Conservation (phyloP, 2,329 filamentous ascomycete genomes). For the Pestalotiopsis sp. region DNA sequence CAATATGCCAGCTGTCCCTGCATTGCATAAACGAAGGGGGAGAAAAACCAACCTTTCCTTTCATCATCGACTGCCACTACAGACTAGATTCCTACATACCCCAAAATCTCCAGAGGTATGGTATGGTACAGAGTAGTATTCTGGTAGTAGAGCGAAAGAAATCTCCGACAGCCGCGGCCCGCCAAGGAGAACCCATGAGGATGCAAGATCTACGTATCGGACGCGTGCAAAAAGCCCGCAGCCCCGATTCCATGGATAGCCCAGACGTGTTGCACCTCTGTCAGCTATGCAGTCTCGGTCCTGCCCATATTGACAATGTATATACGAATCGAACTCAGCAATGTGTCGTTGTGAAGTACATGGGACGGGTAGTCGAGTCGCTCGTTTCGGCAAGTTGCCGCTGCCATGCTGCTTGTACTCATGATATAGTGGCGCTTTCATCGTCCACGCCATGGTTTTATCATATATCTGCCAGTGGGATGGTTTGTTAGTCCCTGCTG, state of each 20-base stretch:
- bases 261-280: not conserved
- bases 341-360: not conserved
- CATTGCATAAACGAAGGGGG: conserved; percentile 37
- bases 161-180: not conserved
- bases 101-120: not conserved
- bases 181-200: not conserved
- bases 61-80: not conserved
- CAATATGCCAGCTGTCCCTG: conserved; percentile 35
- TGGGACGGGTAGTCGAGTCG: not conserved
- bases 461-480: too few relatives aligned
- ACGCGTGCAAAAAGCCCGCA: not conserved
- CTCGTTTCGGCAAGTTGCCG: not conserved
- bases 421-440: not conserved
- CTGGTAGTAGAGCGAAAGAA: not conserved
- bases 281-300: not conserved
- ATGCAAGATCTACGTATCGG: conserved; percentile 2
- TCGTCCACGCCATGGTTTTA: too few relatives aligned
- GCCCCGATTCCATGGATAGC: not conserved
- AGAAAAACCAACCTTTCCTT: not conserved
- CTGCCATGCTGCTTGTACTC: not conserved
- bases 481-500: too few relatives aligned
- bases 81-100: not conserved
- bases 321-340: too few relatives aligned
- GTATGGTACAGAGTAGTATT: too few relatives aligned
- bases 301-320: too few relatives aligned